A percentile compares a stretch with the other conserved stretches of the same genome.
These are phyloP conservation scores for Malus domestica DNA, from an alignment of 306 rosid genomes.

Conservation along the genomic window ASM211411v1 NC_041802.1:28328001-28328500, in stretches of 20 bases:
- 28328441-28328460: conserved; percentile 27
- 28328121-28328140: conserved; percentile 74
- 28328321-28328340: conserved; percentile 36
- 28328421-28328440: conserved; percentile 24
- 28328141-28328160: conserved; percentile 68
- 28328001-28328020: conserved; percentile 36
- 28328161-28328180: conserved; percentile 77
- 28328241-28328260: conserved; percentile 74
- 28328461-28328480: conserved; percentile 19
- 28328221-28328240: conserved; percentile 64
- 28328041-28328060: conserved; percentile 64
- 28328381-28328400: conserved; percentile 42
- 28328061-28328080: conserved; percentile 50
- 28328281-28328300: conserved; percentile 79
- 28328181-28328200: conserved; percentile 86
- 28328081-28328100: conserved; percentile 78
- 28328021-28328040: conserved; percentile 56
- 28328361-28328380: conserved; percentile 65
- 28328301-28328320: conserved; percentile 82
- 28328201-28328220: conserved; percentile 80
- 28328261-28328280: conserved; percentile 79
- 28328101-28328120: conserved; percentile 67
- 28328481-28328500: conserved; percentile 13
- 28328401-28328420: conserved; percentile 26
- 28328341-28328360: conserved; percentile 34